Base-by-base conservation (phyloP, 1,284 basidiomycete species). In the Rhodotorula sp. region DNA sequence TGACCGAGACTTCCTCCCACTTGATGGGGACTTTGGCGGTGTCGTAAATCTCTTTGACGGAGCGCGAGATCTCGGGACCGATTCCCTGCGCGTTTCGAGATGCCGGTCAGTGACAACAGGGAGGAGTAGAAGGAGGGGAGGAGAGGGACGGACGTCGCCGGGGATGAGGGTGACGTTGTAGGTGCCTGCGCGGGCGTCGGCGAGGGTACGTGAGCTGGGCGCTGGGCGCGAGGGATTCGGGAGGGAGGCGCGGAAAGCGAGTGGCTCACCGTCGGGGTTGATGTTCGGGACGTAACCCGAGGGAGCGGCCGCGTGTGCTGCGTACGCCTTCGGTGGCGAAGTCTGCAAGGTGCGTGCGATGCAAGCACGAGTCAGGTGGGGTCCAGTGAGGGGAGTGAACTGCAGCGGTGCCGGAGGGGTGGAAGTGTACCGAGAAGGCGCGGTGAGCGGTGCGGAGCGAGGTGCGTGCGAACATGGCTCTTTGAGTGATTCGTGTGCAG, bases 1-100 rank as follows among this genome's bases (percentile, higher is more conserved):
- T 90, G 65, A 99, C 96, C 79, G 90, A 91, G 80, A 97, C 94
- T 83, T 99, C 95, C 82, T 99, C 96, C 96, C 96, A 99, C 82
- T 92, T 86, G 78, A 97, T 94, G 62, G 94, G 94, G 36, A 94
- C 92, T 70, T 89, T 86, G 74, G 95, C 94, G 74, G 91, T 90
- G 61, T 83, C 82, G 83, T 95, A 99, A 81, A 99, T 99, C 75
- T 88, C 84, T 84, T 96, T 96, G 79, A 99, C 89, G 71, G 94
- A 90, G 84, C 96, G 86, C 81, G 92, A 91, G 78, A 99, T 98
- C 85, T 99, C 96, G 59, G 95, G 94, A 60, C 96, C 96, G 84
- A 99, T 99, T 82, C 94, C 92, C 68, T 70, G 53, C 19, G 20
- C 1, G 36, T 5, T n/a, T n/a, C n/a, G n/a, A n/a, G 7, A 44